phyloP scores from a whole-genome alignment of 352 stramenopile genomes.

The Phytophthora quininea region DNA sequence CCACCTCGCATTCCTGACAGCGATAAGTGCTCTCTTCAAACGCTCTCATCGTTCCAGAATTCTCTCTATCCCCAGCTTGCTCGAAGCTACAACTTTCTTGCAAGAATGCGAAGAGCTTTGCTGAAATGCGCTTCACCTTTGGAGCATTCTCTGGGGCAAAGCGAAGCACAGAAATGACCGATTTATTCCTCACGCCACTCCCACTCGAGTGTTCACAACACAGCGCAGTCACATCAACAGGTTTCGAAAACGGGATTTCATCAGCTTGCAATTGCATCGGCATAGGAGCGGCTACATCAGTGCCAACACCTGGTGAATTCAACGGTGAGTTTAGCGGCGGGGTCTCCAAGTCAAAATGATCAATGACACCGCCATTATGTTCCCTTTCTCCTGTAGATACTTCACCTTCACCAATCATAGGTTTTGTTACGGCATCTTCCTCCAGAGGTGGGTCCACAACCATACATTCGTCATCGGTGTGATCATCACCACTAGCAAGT shows the following conservation, averaged over 20 bases:
- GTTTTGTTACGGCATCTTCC: slow-evolving; percentile 7
- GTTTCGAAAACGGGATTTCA: slow-evolving; percentile 59
- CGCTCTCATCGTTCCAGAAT: slow-evolving; percentile 22
- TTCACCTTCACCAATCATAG: slow-evolving; percentile 10
- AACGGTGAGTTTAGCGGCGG: slow-evolving; percentile 12
- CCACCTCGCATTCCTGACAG: slow-evolving; percentile 51
- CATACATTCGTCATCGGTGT: slow-evolving; percentile 25
- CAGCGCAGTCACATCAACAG: slow-evolving; percentile 52
- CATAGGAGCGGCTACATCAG: background rate
- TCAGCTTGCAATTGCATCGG: slow-evolving; percentile 24
- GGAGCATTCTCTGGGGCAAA: slow-evolving; percentile 61
- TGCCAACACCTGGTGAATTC: slow-evolving; percentile 9
- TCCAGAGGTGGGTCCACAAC: slow-evolving; percentile 21
- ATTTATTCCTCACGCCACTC: slow-evolving; percentile 9
- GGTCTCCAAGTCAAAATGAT: slow-evolving; percentile 22
- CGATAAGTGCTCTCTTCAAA: slow-evolving; percentile 57
- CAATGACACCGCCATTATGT: background rate
- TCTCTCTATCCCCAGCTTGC: background rate
- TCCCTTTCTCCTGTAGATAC: slow-evolving; percentile 27
- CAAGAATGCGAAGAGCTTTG: slow-evolving; percentile 51
- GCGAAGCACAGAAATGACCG: slow-evolving; percentile 10
- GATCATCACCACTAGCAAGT: slow-evolving; percentile 14
- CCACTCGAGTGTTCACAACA: slow-evolving; percentile 55
- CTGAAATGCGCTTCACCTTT: slow-evolving; percentile 71
- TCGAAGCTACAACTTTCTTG: slow-evolving; percentile 36